Base-by-base conservation (phyloP, 202 grass and related monocot genomes). In the Schoenoplectus tabernaemontani region DNA sequence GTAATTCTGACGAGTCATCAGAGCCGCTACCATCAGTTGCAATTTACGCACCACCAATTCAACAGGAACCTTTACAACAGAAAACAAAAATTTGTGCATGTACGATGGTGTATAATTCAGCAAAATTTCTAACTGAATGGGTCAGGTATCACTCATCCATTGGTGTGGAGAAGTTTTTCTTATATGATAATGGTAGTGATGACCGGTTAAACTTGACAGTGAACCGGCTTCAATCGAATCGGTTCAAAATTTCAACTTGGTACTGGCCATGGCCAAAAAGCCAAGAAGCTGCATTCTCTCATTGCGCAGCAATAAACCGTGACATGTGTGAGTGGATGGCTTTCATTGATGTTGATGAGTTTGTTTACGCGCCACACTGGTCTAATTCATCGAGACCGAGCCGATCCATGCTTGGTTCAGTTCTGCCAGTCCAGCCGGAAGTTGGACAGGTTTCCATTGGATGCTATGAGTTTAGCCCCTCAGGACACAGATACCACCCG, bases 201-300 rank as follows among this genome's bases (percentile, higher is more conserved):
- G 89, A 92, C 4, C 75, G 84, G 60, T 12, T 92, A 28, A 63
- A 7, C 0, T 76, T 48, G 41, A 62, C 77, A 9, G 85, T 96
- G 20, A 30, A 63, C 13, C 75, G 41, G 2, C 83, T 90, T 34
- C 58, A 0, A 9, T 39, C 79, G 0, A 81, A 34, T 1, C 84
- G 88, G 28, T 70, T 79, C 42, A 28, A 88, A 62, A 26, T 96
- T 1, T 59, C 83, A 0, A 78, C 57, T 2, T 50, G 59, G 16
- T 30, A 48, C 2, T 96, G 93, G 93, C 87, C 93, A 0, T 92
- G 93, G 93, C 82, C 90, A 48, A 96, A 92, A 86, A 82, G 87
- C 8, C 93, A 90, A 71, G 90, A 92, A 82, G 93, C 86, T 46
- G 93, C 90, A 0, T 96, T 96, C 87, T 92, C 93, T 78, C 83